Base-by-base conservation (phyloP, 768 basidiomycete genomes). In the Lanmaoa pseudosensibilis region DNA sequence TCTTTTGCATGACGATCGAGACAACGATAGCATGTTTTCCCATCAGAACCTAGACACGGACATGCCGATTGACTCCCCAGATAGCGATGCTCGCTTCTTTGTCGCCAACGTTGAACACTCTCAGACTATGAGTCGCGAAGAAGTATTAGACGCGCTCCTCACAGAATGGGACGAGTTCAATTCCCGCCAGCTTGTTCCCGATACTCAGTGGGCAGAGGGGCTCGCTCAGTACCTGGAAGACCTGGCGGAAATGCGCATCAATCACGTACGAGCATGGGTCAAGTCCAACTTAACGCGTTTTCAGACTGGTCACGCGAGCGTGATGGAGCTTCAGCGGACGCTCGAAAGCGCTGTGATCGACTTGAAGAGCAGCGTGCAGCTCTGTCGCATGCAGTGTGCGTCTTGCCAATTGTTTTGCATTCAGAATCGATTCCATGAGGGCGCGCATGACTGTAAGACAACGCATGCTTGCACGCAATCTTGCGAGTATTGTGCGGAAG, bases 31-130 rank as follows among this genome's bases (percentile, higher is more conserved):
- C 32, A n/a, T 53, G 27, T 7, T 52, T 23, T 44, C 23, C 9
- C 40, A 16, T 46, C 11, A 83, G 84, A 83, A 84, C 63, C 63
- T 84, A n/a, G 83, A 85, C 55, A 81, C 78, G 5, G 80, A 82
- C 54, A 36, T 66, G 5, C 56, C 70, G 2, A 72, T 84, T 23
- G 73, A 73, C 1, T 61, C 49, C 13, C 48, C 63, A 1, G 81
- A 82, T 64, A 72, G 73, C 5, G 40, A 56, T 0, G 64, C 75
- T 2, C 60, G 58, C 11, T 79, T 82, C 58, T 77, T 73, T 52
- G 65, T 73, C n/a, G 34, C 52, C 4, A 34, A 47, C 15, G 32
- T 52, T 9, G 65, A 66, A 15, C n/a, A 57, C 8, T 57, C 60
- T 19, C 51, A 68, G 21, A 34, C 10, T 3, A 46, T 58, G 54